These are phyloP conservation scores for Aspergillus ochraceoroseus DNA, from an alignment of 2,329 filamentous ascomycete species.

Conservation along the genomic window DNA sequence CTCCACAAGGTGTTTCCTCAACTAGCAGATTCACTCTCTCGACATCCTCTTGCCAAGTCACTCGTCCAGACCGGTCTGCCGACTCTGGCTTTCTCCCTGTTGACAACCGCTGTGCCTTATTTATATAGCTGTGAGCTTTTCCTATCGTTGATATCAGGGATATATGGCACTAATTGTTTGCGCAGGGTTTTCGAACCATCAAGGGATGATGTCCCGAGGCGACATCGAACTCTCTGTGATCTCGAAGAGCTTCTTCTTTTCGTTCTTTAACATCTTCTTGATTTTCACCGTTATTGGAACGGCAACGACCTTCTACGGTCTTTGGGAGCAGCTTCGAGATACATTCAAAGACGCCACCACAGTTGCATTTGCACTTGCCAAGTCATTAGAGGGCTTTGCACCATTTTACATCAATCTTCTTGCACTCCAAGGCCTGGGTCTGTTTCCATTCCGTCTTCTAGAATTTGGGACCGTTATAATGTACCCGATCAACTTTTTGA, in stretches of 20 bases:
- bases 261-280: conserved; percentile 97
- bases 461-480: conserved; percentile 81
- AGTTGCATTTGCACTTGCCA: conserved; percentile 70
- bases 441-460: conserved; percentile 86
- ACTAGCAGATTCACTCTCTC: conserved; percentile 62
- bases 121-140: conserved; percentile 71
- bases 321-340: conserved; percentile 61
- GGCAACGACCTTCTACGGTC: conserved; percentile 65
- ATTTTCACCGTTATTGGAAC: conserved; percentile 87
- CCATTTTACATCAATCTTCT: conserved; percentile 92
- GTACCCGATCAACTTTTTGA: conserved; percentile 73
- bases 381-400: conserved; percentile 67
- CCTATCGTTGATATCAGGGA: neutral
- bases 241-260: conserved; percentile 99
- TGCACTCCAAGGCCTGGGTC: conserved; percentile 84
- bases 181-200: conserved; percentile 69
- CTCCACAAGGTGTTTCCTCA: conserved; percentile 68
- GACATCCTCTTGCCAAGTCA: conserved; percentile 65
- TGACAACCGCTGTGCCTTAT: conserved; percentile 87
- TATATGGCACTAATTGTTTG: neutral
- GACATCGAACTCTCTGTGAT: conserved; percentile 93
- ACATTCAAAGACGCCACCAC: conserved; percentile 72
- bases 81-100: conserved; percentile 74
- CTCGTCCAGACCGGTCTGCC: conserved; percentile 84
- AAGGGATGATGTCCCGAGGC: conserved; percentile 91